phyloP scores from a whole-genome alignment of 1,139 yeast genomes.

The Ogataea hybrid region DNA sequence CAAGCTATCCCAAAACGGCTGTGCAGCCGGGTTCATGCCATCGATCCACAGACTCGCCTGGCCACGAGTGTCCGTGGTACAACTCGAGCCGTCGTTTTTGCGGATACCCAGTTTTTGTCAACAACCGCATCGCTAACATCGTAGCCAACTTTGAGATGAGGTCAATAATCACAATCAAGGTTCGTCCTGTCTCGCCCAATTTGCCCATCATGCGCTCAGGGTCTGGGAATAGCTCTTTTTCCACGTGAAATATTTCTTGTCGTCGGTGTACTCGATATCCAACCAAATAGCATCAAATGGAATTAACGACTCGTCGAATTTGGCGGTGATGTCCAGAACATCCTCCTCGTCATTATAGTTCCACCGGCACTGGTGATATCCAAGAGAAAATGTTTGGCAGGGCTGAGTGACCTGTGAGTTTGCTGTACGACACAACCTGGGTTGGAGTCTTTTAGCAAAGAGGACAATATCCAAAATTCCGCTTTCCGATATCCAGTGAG shows the following conservation, averaged over 20 bases:
- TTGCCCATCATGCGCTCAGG: conserved; percentile 64
- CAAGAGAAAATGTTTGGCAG: conserved; percentile 80
- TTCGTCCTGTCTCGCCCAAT: conserved; percentile 71
- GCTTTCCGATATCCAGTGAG: conserved; percentile 95
- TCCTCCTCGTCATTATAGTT: conserved; percentile 88
- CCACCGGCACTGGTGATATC: conserved; percentile 98
- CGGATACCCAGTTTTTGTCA: conserved; percentile 38
- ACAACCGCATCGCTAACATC: conserved; percentile 53
- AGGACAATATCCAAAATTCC: conserved; percentile 79
- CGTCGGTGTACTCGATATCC: conserved; percentile 87
- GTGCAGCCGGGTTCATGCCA: conserved; percentile 64
- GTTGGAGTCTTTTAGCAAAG: conserved; percentile 63
- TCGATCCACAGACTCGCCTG: conserved; percentile 97
- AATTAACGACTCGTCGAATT: conserved; percentile 70
- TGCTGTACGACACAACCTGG: conserved; percentile 64
- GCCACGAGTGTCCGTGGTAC: conserved; percentile 95
- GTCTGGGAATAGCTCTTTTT: conserved; percentile 69
- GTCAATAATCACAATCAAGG: conserved; percentile 81
- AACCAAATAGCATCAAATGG: conserved; percentile 96
- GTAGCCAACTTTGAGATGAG: conserved; percentile 78
- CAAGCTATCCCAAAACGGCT: conserved; percentile 55
- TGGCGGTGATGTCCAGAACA: conserved; percentile 63
- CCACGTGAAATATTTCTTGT: conserved; percentile 92
- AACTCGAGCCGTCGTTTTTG: conserved; percentile 46
- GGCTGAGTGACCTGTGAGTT: conserved; percentile 68